Evolutionary conservation across 2,329 filamentous ascomycete genomes (phyloP).

Genomic region (Paradendryphiella salina): DNA sequence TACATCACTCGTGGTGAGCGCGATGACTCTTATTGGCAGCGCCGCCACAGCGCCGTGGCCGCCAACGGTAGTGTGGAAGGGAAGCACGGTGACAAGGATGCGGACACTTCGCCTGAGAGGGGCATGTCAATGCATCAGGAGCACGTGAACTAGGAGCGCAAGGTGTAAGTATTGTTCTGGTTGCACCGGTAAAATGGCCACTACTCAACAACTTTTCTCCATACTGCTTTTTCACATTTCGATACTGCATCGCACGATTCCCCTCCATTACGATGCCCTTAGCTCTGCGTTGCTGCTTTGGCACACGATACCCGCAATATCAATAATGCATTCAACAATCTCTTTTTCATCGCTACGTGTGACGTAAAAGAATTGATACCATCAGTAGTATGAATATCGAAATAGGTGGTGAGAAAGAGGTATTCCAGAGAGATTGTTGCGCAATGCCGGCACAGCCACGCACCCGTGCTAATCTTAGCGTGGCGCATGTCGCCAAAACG

Average conservation of each 20-base stretch:
- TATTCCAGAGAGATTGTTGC: background rate
- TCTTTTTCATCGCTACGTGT: too few relatives aligned
- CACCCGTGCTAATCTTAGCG: conserved; percentile 25
- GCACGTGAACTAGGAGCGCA: conserved; percentile 10
- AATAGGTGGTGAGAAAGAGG: background rate
- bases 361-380: too few relatives aligned
- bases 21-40: conserved; percentile 35
- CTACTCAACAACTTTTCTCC: background rate
- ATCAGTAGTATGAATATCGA: too few relatives aligned
- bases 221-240: background rate
- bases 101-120: conserved; percentile 25
- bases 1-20: conserved; percentile 38
- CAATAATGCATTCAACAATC: too few relatives aligned
- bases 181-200: background rate
- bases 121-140: conserved; percentile 30
- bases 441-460: conserved; percentile 20
- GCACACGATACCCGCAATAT: background rate
- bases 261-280: background rate
- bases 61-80: conserved; percentile 18
- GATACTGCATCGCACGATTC: background rate
- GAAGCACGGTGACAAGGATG: conserved; percentile 26
- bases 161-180: background rate
- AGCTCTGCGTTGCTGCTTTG: background rate
- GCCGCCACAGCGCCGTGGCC: conserved; percentile 26
- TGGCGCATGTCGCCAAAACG: conserved; percentile 28